Evolutionary conservation across 495 filamentous ascomycete species (phyloP).

Genomic region (Talaromyces ruber): DNA sequence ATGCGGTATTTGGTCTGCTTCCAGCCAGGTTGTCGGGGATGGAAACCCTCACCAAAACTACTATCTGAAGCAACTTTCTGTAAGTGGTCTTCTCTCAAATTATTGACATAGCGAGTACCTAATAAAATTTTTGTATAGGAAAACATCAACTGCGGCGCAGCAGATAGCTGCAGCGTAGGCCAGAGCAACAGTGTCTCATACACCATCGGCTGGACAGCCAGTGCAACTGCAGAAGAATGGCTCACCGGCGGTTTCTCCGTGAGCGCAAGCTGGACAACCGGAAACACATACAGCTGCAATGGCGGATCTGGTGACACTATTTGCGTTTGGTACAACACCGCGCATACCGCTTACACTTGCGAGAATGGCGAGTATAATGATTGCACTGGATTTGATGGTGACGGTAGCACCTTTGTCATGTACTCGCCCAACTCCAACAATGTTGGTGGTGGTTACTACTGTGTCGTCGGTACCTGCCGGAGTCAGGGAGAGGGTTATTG

Average conservation of each 20-base stretch:
- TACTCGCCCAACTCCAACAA: constrained; percentile 8
- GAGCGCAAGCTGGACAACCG: constrained; percentile 6
- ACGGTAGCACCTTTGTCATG: neutral
- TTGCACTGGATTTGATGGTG: neutral
- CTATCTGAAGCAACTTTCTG: constrained; percentile 7
- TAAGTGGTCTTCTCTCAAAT: neutral
- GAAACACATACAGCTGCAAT: constrained; percentile 2
- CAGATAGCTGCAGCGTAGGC: neutral
- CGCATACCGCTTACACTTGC: constrained; percentile 11
- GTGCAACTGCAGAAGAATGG: neutral
- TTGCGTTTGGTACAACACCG: constrained; percentile 12
- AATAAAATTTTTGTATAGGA: neutral
- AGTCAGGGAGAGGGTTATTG: constrained; percentile 7
- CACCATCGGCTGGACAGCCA: neutral
- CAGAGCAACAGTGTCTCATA: neutral
- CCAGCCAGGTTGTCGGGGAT: constrained; percentile 1
- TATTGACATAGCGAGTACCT: no score
- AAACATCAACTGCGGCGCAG: neutral
- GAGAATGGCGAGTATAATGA: neutral
- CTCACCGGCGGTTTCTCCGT: constrained; percentile 9
- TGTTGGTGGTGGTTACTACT: constrained; percentile 10
- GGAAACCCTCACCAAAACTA: constrained; percentile 9
- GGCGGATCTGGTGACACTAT: constrained; percentile 7
- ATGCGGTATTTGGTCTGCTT: neutral
- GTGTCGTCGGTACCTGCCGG: constrained; percentile 9